Base-by-base conservation (phyloP, 2,329 filamentous ascomycete genomes). In the Fusarium citri region DNA sequence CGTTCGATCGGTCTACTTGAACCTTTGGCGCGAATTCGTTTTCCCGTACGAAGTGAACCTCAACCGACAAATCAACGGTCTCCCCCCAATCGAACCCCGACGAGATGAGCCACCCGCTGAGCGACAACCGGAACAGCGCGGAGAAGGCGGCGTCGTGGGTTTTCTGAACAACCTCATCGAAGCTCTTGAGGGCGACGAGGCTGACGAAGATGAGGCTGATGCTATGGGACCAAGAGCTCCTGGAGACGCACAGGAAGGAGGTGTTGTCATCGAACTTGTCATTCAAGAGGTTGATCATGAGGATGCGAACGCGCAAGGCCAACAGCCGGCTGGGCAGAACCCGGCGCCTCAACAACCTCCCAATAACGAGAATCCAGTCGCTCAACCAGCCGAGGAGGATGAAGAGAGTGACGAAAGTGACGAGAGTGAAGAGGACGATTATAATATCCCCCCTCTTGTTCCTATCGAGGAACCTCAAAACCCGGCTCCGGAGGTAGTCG, bases 21-120 rank as follows among this genome's bases (percentile, higher is more conserved):
- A 79, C 55, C 42, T 87, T 5, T 85, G 86, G 73, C 80, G 79
- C 28, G 79, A 81, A 51, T 73, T 87, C 25, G 81, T 86, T 28
- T 80, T 81, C 11, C 77, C 78, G 2, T 80, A 86, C 26, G 86
- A 89, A 73, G 78, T 77, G 42, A 82, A 79, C 31, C 83, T 88
- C 30, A 85, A 87, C 75, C 73, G 81, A 55, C 78, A 81, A 40
- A 78, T 88, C 34, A 75, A 80, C n/a, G 82, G 83, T 2, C 76
- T 82, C 3, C 79, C 78, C 7, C 74, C 77, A 0, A 45, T 76
- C 18, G 76, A 80, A 42, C 67, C 73, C 4, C 68, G 66, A 15
- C 67, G 73, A 47, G 66, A 74, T 34, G 64, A 67, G 4, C 63
- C 60, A 14, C 49, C 43, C 26, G 46, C 42, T 64, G 69, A 68